Evolutionary conservation across 148 eudicot species (phyloP), one percentile per base, ranked within the genome.

Genomic region (Silene uniflora): DNA sequence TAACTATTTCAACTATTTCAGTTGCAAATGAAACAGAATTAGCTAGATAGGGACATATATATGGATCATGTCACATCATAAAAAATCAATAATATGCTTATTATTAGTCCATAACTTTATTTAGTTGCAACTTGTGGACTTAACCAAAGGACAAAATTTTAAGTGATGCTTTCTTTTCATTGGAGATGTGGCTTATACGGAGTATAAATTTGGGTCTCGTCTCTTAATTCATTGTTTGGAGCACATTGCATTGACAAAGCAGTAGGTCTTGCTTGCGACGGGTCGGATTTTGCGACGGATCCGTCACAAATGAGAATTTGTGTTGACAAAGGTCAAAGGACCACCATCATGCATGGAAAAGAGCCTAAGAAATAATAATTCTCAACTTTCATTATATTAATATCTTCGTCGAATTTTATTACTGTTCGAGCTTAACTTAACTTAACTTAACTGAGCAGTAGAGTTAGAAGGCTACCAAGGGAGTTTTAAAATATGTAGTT

Each of bases 11-110:
- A 69, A 46, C 58, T 69, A 10, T 11, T n/a, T 21, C 12, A 47
- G 17, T 46, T 46, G 59, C 32, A 13, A 46, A 69, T 19, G 18
- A 44, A 69, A 17, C 2, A 22, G 65, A 67, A 75, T 67, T 56
- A 67, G 55, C 22, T 24, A 19, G 78, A 75, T n/a, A 69, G 17
- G 54, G 72, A 75, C 78, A 27, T 32, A 32, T 27, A 1, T 62
- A 10, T 44, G 47, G 5, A 74, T 54, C 60, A 56, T 27, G 60
- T 67, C 72, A 55, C 46, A 67, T 75, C 72, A 5, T 3, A 47
- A 49, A 55, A 29, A 54, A 21, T 72, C 78, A 75, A 75, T 66
- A 29, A 55, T 75, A 55, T 52, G 39, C 67, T 56, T 65, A 72
- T 67, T 55, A 49, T 7, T 52, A 52, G 56, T 52, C 56, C 56